phyloP scores from a whole-genome alignment of 2,329 filamentous ascomycete genomes.

The Zalaria sp. region DNA sequence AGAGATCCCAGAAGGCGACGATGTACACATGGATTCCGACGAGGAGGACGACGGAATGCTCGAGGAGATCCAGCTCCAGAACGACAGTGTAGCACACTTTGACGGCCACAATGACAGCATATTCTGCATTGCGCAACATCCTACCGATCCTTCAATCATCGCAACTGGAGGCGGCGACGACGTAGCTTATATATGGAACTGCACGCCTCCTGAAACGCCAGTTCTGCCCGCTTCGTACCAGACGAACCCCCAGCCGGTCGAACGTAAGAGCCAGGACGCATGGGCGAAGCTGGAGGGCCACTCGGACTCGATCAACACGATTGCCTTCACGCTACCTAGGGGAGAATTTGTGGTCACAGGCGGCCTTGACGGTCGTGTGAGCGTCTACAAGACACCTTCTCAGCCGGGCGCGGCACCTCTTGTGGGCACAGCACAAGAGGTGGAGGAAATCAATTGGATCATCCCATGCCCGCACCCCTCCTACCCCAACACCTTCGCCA shows the following conservation, averaged over 20 bases:
- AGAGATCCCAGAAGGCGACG: conserved; percentile 51
- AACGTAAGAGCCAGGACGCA: conserved; percentile 45
- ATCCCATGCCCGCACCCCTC: conserved; percentile 54
- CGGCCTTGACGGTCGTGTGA: conserved; percentile 72
- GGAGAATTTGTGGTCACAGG: conserved; percentile 80
- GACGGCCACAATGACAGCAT: conserved; percentile 82
- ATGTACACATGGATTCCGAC: conserved; percentile 70
- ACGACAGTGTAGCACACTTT: conserved; percentile 89
- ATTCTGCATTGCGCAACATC: conserved; percentile 91
- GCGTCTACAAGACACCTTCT: conserved; percentile 30
- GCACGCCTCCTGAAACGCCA: conserved; percentile 44
- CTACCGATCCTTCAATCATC: conserved; percentile 59
- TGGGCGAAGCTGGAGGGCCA: conserved; percentile 76
- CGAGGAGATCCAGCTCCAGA: conserved; percentile 66
- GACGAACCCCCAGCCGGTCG: conserved; percentile 45
- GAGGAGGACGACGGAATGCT: conserved; percentile 41
- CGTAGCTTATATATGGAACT: conserved; percentile 75
- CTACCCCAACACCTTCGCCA: conserved; percentile 67
- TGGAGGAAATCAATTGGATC: conserved; percentile 92
- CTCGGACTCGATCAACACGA: conserved; percentile 76
- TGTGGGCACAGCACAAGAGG: conserved; percentile 69
- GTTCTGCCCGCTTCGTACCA: conserved; percentile 67
- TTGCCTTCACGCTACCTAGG: conserved; percentile 68
- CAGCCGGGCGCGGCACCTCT: conserved; percentile 29
- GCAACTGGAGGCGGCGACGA: conserved; percentile 82